Conservation (phyloP, 495 filamentous ascomycete genomes). For the Lophiostoma macrostomum region DNA sequence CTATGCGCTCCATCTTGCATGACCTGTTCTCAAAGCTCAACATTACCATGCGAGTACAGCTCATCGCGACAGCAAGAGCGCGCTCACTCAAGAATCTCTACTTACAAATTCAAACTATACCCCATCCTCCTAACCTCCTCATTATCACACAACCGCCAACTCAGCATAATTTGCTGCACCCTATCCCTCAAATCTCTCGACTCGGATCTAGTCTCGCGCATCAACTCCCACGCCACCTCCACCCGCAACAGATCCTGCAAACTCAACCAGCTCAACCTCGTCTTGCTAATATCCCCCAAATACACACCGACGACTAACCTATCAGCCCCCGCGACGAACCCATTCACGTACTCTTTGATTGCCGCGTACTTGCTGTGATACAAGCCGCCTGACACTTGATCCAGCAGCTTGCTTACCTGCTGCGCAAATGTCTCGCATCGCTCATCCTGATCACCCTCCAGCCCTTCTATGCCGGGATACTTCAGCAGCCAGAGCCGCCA, state of each 20-base stretch:
- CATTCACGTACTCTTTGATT: background rate
- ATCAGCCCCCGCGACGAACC: background rate
- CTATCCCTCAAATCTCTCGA: conserved; percentile 5
- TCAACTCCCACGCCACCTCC: conserved; percentile 12
- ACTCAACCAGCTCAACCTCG: conserved; percentile 19
- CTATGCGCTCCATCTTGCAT: no score
- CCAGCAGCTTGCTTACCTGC: conserved; percentile 1
- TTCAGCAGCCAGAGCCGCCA: conserved; percentile 35
- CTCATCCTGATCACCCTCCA: background rate
- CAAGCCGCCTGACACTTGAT: background rate
- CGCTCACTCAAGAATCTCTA: no score
- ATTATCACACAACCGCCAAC: conserved; percentile 16
- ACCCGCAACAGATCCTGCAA: conserved; percentile 15
- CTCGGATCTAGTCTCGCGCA: background rate
- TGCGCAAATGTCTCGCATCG: conserved; percentile 18
- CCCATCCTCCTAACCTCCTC: conserved; percentile 13
- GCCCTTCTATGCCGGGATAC: conserved; percentile 23
- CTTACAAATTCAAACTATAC: no score
- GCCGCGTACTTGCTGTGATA: conserved; percentile 14
- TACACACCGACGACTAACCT: conserved; percentile 1
- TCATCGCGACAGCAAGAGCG: no score
- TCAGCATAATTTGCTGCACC: conserved; percentile 7
- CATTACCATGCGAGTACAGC: no score
- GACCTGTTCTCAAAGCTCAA: no score
- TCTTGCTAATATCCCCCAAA: conserved; percentile 22